Conservation (phyloP, 768 basidiomycete genomes). For the Russula olivacea region DNA sequence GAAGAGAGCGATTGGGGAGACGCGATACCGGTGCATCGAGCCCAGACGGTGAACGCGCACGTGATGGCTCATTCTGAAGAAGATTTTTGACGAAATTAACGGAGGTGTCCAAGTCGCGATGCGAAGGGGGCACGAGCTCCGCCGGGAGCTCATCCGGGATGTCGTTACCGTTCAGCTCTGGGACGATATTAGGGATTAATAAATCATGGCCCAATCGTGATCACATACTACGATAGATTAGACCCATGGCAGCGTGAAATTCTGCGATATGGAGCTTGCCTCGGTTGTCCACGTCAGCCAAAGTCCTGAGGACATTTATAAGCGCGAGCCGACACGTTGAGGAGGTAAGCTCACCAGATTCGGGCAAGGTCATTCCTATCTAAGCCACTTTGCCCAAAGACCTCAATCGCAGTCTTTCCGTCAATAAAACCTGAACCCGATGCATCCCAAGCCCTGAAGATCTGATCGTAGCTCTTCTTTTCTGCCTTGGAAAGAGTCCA, state of each 20-base stretch:
- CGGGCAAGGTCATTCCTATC: constrained; percentile 84
- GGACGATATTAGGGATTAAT: neutral
- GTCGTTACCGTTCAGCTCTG: constrained; percentile 87
- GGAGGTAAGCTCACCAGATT: constrained; percentile 65
- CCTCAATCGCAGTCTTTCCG: constrained; percentile 79
- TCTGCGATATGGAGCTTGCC: constrained; percentile 94
- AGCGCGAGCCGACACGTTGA: constrained; percentile 8
- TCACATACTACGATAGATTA: constrained; percentile 89
- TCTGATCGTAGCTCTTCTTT: constrained; percentile 94
- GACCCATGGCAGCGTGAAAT: constrained; percentile 97
- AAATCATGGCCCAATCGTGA: neutral
- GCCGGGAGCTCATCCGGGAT: constrained; percentile 82
- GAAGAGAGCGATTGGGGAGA: constrained; percentile 68
- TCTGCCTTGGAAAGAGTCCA: constrained; percentile 87
- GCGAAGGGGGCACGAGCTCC: constrained; percentile 89
- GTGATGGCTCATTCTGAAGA: constrained; percentile 72
- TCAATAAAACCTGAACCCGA: constrained; percentile 76
- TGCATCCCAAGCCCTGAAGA: constrained; percentile 96
- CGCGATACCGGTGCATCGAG: constrained; percentile 52
- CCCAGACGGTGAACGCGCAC: constrained; percentile 56
- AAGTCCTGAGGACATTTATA: constrained; percentile 49
- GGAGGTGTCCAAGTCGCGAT: constrained; percentile 80
- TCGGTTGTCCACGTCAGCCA: constrained; percentile 89
- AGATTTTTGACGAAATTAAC: constrained; percentile 87
- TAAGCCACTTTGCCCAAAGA: constrained; percentile 91